Percentiles rank a stretch among this genome's conserved stretches.
Conservation (phyloP, 2,329 filamentous ascomycete genomes). For the Chalaropsis ovoidea region DNA sequence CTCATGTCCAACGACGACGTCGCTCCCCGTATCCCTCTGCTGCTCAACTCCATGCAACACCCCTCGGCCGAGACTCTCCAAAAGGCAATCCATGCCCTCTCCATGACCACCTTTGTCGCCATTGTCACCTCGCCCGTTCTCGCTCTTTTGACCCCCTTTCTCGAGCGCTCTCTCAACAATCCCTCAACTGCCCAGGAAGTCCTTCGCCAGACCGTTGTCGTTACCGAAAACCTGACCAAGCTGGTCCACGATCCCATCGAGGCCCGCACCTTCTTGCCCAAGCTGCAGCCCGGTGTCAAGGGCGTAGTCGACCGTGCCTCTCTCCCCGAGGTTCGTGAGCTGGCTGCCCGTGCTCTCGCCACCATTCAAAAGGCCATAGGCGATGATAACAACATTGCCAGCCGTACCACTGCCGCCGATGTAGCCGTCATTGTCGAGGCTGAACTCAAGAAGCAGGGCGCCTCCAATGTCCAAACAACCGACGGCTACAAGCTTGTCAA, state of each 20-base stretch:
- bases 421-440: slow-evolving; percentile 64
- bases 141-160: slow-evolving; percentile 83
- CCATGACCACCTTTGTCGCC: slow-evolving; percentile 96
- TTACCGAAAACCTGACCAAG: slow-evolving; percentile 96
- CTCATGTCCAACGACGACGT: slow-evolving; percentile 96
- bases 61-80: slow-evolving; percentile 79
- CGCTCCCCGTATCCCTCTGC: slow-evolving; percentile 75
- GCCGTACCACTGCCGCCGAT: slow-evolving; percentile 60
- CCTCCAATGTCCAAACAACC: slow-evolving; percentile 52
- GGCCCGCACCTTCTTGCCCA: slow-evolving; percentile 87
- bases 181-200: slow-evolving; percentile 89
- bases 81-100: slow-evolving; percentile 93
- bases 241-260: slow-evolving; percentile 92
- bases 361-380: slow-evolving; percentile 94
- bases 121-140: slow-evolving; percentile 92
- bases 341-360: slow-evolving; percentile 68
- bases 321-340: slow-evolving; percentile 84
- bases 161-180: slow-evolving; percentile 88
- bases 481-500: slow-evolving; percentile 44
- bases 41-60: slow-evolving; percentile 91
- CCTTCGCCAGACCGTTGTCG: slow-evolving; percentile 86
- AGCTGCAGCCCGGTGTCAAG: slow-evolving; percentile 88
- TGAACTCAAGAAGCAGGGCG: slow-evolving; percentile 59
- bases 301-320: slow-evolving; percentile 78
- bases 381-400: slow-evolving; percentile 50